A percentile compares a stretch with the other conserved stretches of the same genome.
phyloP scores from a whole-genome alignment of 345 rosid species.

The Stellera chamaejasme region DNA sequence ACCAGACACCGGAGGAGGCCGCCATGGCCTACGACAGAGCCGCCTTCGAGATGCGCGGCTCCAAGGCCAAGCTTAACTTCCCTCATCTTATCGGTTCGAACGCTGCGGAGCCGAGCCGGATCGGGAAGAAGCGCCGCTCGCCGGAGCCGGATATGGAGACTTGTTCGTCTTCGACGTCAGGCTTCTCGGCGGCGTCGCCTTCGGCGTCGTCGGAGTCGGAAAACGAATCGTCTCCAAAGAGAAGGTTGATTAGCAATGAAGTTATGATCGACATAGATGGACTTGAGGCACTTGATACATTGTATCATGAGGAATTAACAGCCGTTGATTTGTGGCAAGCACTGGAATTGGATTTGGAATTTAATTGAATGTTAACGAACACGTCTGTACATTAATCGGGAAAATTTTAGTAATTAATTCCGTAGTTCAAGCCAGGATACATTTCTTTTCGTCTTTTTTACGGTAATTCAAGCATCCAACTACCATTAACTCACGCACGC shows the following conservation, averaged over 20 bases:
- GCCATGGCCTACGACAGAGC: constrained; percentile 54
- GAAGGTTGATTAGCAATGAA: neutral
- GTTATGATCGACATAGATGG: neutral
- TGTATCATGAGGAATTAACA: too few species aligned
- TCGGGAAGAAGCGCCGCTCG: constrained; percentile 34
- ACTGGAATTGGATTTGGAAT: too few species aligned
- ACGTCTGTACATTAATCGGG: too few species aligned
- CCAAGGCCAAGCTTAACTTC: constrained; percentile 50
- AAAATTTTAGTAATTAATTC: too few species aligned
- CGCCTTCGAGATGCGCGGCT: constrained; percentile 44
- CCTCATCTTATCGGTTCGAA: constrained; percentile 44
- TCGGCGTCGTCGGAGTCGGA: constrained; percentile 4
- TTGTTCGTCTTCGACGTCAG: neutral
- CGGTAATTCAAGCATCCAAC: too few species aligned
- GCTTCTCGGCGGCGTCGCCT: neutral
- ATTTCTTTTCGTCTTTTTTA: too few species aligned
- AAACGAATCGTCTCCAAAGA: neutral
- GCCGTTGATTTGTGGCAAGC: too few species aligned
- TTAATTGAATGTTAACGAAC: too few species aligned
- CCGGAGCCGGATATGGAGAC: constrained; percentile 3
- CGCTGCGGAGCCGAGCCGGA: constrained; percentile 31
- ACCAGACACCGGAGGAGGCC: constrained; percentile 58
- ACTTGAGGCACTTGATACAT: too few species aligned
- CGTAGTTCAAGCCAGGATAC: too few species aligned
- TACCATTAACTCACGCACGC: too few species aligned